Percentiles rank a stretch among this genome's conserved stretches.
These are phyloP conservation scores for Lactarius tabidus DNA, from an alignment of 768 basidiomycete species.

Conservation along the genomic window DNA sequence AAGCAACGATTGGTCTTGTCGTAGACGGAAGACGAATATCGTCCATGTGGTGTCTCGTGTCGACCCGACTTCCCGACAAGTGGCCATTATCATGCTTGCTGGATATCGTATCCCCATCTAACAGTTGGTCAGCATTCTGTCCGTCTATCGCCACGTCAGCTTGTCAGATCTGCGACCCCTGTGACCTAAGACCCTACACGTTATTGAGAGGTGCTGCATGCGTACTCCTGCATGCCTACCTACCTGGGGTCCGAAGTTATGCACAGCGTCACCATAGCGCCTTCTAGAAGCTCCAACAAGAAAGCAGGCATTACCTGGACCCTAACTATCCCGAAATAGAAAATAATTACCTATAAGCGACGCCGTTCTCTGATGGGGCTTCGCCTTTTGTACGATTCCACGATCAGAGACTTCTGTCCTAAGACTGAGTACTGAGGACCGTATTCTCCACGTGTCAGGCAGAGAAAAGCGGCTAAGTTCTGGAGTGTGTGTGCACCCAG, in stretches of 20 bases:
- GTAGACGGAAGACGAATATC: background rate
- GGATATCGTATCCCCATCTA: background rate
- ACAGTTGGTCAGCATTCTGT: background rate
- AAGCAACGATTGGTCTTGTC: background rate
- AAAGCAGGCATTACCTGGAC: background rate
- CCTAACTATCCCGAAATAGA: background rate
- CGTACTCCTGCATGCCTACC: background rate
- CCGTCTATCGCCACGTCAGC: background rate
- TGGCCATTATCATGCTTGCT: background rate
- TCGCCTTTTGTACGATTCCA: background rate
- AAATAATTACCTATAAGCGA: background rate
- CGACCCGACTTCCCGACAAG: background rate
- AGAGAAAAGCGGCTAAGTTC: no score
- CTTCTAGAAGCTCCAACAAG: background rate
- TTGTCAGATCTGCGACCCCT: background rate
- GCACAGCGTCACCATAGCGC: background rate
- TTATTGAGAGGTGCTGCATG: background rate
- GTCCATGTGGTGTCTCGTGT: background rate
- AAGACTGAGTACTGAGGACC: no score
- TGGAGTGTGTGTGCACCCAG: no score
- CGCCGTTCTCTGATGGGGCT: no score
- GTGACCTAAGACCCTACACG: background rate
- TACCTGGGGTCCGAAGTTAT: background rate
- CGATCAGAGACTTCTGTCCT: no score
- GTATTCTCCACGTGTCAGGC: no score